Evolutionary conservation across 768 basidiomycete species (phyloP).

Genomic region (Mycena crocata): DNA sequence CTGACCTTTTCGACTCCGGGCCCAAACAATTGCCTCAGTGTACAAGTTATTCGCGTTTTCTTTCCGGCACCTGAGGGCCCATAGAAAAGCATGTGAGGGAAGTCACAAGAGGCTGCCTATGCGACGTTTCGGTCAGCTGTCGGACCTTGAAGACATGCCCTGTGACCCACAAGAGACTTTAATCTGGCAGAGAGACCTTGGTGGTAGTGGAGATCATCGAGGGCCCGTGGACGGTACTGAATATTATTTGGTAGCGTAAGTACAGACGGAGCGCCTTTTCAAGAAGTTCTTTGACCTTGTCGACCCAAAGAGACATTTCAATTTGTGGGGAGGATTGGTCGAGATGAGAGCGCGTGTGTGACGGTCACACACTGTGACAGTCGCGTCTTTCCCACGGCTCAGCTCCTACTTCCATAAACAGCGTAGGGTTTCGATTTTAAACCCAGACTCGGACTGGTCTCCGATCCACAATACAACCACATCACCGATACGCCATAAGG

Average conservation of each 20-base stretch:
- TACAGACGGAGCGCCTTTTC: not conserved
- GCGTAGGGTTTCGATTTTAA: no score
- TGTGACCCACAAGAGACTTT: constrained; percentile 72
- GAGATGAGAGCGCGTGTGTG: not conserved
- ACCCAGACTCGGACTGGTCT: no score
- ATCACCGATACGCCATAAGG: no score
- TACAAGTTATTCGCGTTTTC: constrained; percentile 95
- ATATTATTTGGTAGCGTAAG: constrained; percentile 9
- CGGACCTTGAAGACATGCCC: not conserved
- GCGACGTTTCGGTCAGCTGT: not conserved
- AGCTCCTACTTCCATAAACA: no score
- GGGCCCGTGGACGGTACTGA: constrained; percentile 88
- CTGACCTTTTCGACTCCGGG: constrained; percentile 91
- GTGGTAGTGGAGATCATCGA: constrained; percentile 93
- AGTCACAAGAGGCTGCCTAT: constrained; percentile 91
- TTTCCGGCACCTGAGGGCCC: constrained; percentile 98
- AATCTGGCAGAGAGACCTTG: constrained; percentile 81
- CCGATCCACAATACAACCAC: no score
- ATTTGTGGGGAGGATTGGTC: not conserved
- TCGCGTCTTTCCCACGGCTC: no score
- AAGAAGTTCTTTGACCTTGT: constrained; percentile 54
- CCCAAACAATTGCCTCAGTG: constrained; percentile 90
- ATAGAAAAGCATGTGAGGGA: constrained; percentile 98
- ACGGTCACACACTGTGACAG: not conserved
- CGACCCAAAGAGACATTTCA: constrained; percentile 78